Percentiles rank a stretch among this genome's conserved stretches.
These are phyloP conservation scores for Leccinum variicolor DNA, from an alignment of 768 basidiomycete species.

Conservation along the genomic window DNA sequence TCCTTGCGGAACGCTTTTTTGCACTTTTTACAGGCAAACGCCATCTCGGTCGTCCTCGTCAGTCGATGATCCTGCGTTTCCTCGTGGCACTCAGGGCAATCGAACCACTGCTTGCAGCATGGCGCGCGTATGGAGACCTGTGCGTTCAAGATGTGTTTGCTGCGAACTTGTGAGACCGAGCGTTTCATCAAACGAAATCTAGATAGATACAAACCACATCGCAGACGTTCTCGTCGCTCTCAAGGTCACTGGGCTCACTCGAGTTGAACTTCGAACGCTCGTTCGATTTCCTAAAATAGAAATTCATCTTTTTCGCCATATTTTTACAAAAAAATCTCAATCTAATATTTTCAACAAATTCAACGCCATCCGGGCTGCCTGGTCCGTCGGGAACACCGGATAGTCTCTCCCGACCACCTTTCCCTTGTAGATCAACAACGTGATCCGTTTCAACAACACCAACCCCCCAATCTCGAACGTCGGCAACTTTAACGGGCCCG, in stretches of 20 bases:
- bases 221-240: background rate
- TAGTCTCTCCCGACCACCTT: constrained; percentile 15
- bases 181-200: background rate
- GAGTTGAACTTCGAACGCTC: background rate
- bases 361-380: constrained; percentile 12
- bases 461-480: constrained; percentile 17
- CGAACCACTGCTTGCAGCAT: constrained; percentile 97
- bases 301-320: background rate
- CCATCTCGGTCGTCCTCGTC: constrained; percentile 77
- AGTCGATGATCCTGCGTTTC: constrained; percentile 76
- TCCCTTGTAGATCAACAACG: constrained; percentile 13
- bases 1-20: constrained; percentile 97
- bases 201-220: constrained; percentile 26
- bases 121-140: constrained; percentile 96
- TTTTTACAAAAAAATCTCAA: background rate
- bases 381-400: constrained; percentile 22
- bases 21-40: constrained; percentile 83
- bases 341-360: background rate
- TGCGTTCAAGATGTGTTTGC: constrained; percentile 95
- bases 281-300: constrained; percentile 4
- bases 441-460: constrained; percentile 20
- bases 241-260: background rate
- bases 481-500: constrained; percentile 12
- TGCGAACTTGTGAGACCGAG: constrained; percentile 28
- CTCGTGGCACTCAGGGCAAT: constrained; percentile 94